Evolutionary conservation across 1,284 basidiomycete genomes (phyloP), one percentile per base, ranked within the genome.

Genomic region (Mycena sp.): DNA sequence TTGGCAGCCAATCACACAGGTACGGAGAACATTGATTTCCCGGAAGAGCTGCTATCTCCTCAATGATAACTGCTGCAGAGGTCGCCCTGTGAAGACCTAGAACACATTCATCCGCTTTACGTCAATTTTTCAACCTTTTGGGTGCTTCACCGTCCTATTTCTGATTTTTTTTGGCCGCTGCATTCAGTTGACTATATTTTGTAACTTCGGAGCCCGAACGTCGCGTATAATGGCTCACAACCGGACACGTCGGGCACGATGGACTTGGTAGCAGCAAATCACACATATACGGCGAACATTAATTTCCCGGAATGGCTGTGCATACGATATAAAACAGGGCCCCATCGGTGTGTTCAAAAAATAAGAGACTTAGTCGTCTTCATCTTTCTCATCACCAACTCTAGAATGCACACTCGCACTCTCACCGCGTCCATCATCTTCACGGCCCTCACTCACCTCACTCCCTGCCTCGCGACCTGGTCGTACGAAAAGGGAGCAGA

Each of bases 241-340:
- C 54, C 54, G 54, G 22, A 55, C 34, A 34, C 54, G 11, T 34
- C 25, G 54, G 54, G 30, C 54, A 55, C 16, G 13, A 55, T 55
- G 54, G 54, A 55, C 54, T 55, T 55, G 54, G 54, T 14, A 55
- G 50, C 30, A 30, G 30, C 54, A 55, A 55, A 55, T 55, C 54
- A 11, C 54, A 34, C 30, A 30, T 14, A 14, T 34, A 34, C 25
- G 30, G 54, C 54, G 54, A 55, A 55, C 54, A 55, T 55, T 55
- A 14, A 30, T 55, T 55, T 55, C 54, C 54, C 54, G 54, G 54
- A 55, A 55, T 30, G 54, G 54, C 54, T 48, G 46, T 48, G 46
- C 46, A 3, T 48, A 48, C 46, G 18, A 20, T 48, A 48, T 48
- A 48, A 48, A 48, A 48, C 46, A 18, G 13, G 46, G 46, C 46